These are phyloP conservation scores for Houttuynia cordata DNA, from an alignment of 164 flowering plant genomes.

Conservation along the genomic window DNA sequence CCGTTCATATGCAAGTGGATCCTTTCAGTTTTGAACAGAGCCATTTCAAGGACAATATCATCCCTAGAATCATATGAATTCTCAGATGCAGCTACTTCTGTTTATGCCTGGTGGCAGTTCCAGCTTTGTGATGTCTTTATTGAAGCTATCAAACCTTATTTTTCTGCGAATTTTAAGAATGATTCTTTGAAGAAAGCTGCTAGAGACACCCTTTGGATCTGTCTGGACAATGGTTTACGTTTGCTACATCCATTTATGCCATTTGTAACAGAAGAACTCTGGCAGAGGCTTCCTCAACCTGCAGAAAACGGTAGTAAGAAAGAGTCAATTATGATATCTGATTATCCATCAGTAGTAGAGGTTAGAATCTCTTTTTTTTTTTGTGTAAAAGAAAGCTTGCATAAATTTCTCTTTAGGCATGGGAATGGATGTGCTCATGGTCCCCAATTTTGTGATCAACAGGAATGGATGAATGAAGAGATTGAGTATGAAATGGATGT, in stretches of 20 bases:
- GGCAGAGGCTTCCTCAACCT: slow-evolving; percentile 91
- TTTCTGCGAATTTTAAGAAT: slow-evolving; percentile 34
- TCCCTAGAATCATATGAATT: slow-evolving; percentile 70
- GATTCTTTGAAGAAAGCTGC: slow-evolving; percentile 47
- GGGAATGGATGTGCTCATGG: not conserved
- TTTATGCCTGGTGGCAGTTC: slow-evolving; percentile 94
- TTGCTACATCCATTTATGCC: slow-evolving; percentile 99
- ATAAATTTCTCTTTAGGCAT: not conserved
- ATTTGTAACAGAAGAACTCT: slow-evolving; percentile 86
- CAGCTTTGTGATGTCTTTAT: slow-evolving; percentile 91
- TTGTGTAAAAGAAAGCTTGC: not conserved
- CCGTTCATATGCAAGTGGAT: slow-evolving; percentile 95
- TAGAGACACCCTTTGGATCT: slow-evolving; percentile 71
- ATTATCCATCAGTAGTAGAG: slow-evolving; percentile 68
- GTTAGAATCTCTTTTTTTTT: slow-evolving; percentile 20
- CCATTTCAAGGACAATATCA: slow-evolving; percentile 53
- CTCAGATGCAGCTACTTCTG: slow-evolving; percentile 68
- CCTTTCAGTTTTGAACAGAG: slow-evolving; percentile 71
- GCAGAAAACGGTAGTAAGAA: slow-evolving; percentile 20
- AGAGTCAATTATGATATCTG: slow-evolving; percentile 68
- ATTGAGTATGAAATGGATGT: slow-evolving; percentile 70
- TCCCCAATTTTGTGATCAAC: slow-evolving; percentile 4
- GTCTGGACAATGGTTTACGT: slow-evolving; percentile 83
- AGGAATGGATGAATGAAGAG: slow-evolving; percentile 75
- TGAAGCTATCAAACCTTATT: slow-evolving; percentile 88